Conservation (phyloP, 257 asterid genomes). For the Asclepias syriaca region DNA sequence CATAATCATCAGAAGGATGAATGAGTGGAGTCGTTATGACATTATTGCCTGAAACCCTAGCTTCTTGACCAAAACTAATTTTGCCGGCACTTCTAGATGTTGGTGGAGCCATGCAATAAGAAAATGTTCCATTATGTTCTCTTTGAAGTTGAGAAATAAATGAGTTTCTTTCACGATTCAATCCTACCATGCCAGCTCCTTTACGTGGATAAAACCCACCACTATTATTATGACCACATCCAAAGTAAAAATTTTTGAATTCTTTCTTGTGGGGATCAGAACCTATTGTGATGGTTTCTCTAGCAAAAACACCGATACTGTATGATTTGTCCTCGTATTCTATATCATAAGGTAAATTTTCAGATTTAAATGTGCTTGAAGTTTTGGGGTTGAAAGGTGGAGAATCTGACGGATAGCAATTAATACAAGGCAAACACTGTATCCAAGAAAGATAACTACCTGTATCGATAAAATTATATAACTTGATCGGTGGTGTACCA, state of each 20-base stretch:
- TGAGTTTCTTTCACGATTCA: slow-evolving; percentile 27
- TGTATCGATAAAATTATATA: neutral
- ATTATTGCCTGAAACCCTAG: too few relatives aligned
- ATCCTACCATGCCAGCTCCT: slow-evolving; percentile 20
- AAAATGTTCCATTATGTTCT: too few relatives aligned
- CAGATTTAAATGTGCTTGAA: neutral
- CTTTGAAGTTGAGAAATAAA: slow-evolving; percentile 22
- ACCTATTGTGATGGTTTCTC: slow-evolving; percentile 29
- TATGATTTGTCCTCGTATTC: slow-evolving; percentile 21
- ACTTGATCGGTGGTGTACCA: neutral
- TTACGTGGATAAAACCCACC: too few relatives aligned
- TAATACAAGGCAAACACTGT: neutral
- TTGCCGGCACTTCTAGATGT: too few relatives aligned
- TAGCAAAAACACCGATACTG: slow-evolving; percentile 15
- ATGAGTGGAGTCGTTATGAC: too few relatives aligned
- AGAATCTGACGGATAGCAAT: neutral
- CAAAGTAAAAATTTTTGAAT: slow-evolving; percentile 17
- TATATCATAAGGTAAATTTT: neutral
- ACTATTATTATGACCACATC: slow-evolving; percentile 28
- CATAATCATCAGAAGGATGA: too few relatives aligned
- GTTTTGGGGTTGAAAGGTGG: neutral
- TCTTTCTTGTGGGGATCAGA: neutral
- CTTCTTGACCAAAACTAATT: too few relatives aligned
- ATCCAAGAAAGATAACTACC: neutral
- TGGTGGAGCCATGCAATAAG: too few relatives aligned